Evolutionary conservation across 2,329 filamentous ascomycete species (phyloP).

Genomic region (Fusarium domesticum): DNA sequence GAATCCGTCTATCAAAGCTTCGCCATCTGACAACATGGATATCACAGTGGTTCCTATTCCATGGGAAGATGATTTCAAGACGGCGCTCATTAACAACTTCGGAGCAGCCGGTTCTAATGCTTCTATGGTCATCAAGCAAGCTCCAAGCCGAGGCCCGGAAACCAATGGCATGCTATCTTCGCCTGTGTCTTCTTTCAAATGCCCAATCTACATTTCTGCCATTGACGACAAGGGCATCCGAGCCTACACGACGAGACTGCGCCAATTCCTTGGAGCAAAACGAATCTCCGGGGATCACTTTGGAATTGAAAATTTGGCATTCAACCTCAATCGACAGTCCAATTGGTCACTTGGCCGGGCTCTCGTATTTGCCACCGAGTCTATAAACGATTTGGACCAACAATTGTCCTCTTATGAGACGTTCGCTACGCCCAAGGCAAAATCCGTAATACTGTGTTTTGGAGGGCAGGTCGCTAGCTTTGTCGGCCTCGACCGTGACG

Average conservation of each 20-base stretch:
- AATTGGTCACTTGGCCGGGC: no score
- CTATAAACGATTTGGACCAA: neutral
- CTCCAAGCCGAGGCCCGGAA: slow-evolving; percentile 8
- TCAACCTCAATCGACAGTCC: no score
- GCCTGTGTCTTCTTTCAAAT: no score
- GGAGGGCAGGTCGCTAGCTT: neutral
- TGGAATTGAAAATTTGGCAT: no score
- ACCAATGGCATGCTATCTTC: no score
- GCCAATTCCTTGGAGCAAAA: no score
- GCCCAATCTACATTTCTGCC: no score
- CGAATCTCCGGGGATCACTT: no score
- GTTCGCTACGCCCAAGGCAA: no score
- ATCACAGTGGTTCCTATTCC: slow-evolving; percentile 5
- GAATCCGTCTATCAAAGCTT: slow-evolving; percentile 29
- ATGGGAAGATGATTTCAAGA: slow-evolving; percentile 21
- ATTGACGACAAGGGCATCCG: no score
- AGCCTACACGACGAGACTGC: no score
- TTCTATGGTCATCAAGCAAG: slow-evolving; percentile 20
- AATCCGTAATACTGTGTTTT: neutral
- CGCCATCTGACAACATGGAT: slow-evolving; percentile 12
- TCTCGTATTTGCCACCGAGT: neutral
- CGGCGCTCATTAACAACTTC: slow-evolving; percentile 36
- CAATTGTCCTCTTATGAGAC: neutral
- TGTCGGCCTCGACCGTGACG: neutral
- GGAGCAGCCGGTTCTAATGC: slow-evolving; percentile 38